phyloP scores from a whole-genome alignment of 2,329 filamentous ascomycete genomes.

The Colletotrichum sp. region DNA sequence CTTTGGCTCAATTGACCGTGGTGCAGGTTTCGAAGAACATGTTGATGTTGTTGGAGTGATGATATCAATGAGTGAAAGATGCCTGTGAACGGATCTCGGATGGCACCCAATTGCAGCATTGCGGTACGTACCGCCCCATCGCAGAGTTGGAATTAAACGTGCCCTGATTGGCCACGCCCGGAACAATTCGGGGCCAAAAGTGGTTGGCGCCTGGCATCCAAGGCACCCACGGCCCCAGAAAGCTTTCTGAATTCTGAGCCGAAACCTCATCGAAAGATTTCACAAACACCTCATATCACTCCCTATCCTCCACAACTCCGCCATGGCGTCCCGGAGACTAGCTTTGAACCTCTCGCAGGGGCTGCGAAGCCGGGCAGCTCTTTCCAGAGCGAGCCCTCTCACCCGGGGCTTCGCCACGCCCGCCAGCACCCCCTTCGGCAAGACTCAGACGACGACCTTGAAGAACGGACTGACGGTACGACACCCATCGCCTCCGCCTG shows the following conservation, averaged over 20 bases:
- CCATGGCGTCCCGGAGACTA: conserved; percentile 97
- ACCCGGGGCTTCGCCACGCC: conserved; percentile 91
- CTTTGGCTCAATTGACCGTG: neutral
- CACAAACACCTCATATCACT: conserved; percentile 62
- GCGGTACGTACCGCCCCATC: neutral
- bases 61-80: neutral
- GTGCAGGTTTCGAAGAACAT: neutral
- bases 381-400: conserved; percentile 78
- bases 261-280: conserved; percentile 47
- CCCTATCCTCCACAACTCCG: conserved; percentile 55
- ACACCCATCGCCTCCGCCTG: conserved; percentile 17
- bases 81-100: neutral
- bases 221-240: conserved; percentile 48
- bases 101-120: neutral
- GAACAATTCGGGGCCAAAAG: conserved; percentile 42
- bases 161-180: conserved; percentile 41
- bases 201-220: conserved; percentile 42
- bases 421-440: conserved; percentile 68
- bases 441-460: conserved; percentile 95
- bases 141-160: conserved; percentile 1
- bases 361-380: conserved; percentile 85
- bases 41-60: neutral
- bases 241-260: conserved; percentile 46
- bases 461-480: conserved; percentile 95
- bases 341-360: conserved; percentile 92